A percentile compares a stretch with the other conserved stretches of the same genome.
phyloP scores from a whole-genome alignment of 163 green algal genomes.

The Scenedesmus sp. region DNA sequence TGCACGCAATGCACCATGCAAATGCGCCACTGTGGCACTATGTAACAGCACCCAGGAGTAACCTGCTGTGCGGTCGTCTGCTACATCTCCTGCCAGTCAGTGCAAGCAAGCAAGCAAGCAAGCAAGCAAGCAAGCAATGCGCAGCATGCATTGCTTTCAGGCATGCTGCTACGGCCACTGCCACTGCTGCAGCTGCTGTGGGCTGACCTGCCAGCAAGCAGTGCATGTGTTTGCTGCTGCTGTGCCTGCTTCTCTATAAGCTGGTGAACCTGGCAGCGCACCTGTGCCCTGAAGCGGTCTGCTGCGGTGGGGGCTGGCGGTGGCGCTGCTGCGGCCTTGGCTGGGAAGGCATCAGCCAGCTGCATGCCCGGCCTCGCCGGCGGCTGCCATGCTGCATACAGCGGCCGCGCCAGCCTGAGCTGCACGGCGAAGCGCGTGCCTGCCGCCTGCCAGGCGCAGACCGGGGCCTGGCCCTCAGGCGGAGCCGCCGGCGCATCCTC shows the following conservation, averaged over 20 bases:
- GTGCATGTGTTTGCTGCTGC: background rate
- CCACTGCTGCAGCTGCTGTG: background rate
- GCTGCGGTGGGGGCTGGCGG: conserved; percentile 2
- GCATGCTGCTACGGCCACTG: too few species aligned
- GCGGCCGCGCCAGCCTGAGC: conserved; percentile 12
- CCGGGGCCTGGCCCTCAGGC: conserved; percentile 11
- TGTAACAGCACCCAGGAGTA: background rate
- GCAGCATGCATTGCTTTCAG: background rate
- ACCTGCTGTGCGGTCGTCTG: too few species aligned
- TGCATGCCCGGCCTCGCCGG: conserved; percentile 14
- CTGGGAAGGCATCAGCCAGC: conserved; percentile 18
- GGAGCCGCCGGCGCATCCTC: conserved; percentile 17
- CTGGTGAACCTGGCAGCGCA: background rate
- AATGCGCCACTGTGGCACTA: too few species aligned
- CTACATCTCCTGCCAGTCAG: too few species aligned
- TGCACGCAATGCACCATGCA: background rate
- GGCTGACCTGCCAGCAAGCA: background rate
- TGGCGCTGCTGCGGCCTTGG: background rate
- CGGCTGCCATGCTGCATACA: conserved; percentile 46
- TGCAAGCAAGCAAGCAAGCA: background rate
- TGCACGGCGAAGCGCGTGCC: conserved; percentile 21
- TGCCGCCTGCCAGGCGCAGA: conserved; percentile 24
- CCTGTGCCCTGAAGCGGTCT: conserved; percentile 41
- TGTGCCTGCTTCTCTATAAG: background rate
- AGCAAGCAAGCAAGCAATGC: background rate